Evolutionary conservation across 2,329 filamentous ascomycete species (phyloP), one percentile per base, ranked within the genome.

Genomic region (Calonectria multiphialidica): DNA sequence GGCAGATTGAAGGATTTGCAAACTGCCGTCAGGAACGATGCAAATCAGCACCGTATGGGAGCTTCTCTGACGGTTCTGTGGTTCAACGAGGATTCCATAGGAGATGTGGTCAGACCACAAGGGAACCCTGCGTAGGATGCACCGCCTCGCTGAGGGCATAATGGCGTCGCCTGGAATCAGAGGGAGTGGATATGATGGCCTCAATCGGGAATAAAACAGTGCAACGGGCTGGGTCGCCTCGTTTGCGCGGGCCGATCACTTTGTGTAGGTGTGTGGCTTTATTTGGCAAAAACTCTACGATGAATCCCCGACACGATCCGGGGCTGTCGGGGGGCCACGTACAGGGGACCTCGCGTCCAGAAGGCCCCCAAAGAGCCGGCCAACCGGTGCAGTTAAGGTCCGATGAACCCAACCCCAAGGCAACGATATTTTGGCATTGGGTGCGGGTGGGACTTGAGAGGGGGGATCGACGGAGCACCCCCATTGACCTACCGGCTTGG

Each of bases 31-130:
- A 59, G 21, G 50, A 59, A 67, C 50, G 3, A n/a, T 16, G 57
- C 23, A 33, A 28, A 59, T 55, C 40, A 61, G 8, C 53, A 15
- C 15, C 21, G 18, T 7, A 65, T 42, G 5, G 30, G 28, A 9
- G 28, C n/a, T 49, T 47, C 18, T 57, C 64, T 45, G 15, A 37
- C 64, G 57, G 55, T n/a, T 45, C 1, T 30, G 8, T 30, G 16
- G 40, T 42, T 62, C 18, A 62, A 45, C 57, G 37, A 62, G 28
- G 8, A 42, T 42, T 42, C 40, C 57, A 62, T 33, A n/a, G 2
- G 45, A 28, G 23, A 44, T 42, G 57, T 23, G 57, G 64, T 71
- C 64, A 71, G 69, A 71, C 57, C 57, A 64, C 57, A 67, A 71
- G 59, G 57, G 69, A 33, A 67, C 69, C 69, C 44, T 64, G 69